Conservation (phyloP, 805 yeast genomes). For the Starmerella bacillaris region DNA sequence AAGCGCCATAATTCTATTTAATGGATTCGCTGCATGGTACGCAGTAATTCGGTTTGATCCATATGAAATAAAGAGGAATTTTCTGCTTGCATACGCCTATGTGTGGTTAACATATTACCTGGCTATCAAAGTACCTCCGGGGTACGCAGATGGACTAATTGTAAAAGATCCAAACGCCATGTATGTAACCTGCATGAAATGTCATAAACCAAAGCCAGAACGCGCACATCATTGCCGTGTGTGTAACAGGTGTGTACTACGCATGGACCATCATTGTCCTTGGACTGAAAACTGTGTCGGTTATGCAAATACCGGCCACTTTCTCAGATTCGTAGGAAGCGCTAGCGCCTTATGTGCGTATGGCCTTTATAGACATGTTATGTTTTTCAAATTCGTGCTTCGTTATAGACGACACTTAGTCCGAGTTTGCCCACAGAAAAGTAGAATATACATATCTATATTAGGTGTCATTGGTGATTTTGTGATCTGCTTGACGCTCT, state of each 20-base stretch:
- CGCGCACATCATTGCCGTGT: constrained; percentile 28
- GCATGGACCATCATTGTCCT: constrained; percentile 59
- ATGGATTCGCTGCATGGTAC: constrained; percentile 10
- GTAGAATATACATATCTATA: constrained; percentile 39
- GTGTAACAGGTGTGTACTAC: constrained; percentile 26
- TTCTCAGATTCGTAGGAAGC: constrained; percentile 51
- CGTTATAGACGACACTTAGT: constrained; percentile 32
- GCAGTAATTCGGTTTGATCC: constrained; percentile 10
- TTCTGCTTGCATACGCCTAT: constrained; percentile 23
- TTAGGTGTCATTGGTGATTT: constrained; percentile 36
- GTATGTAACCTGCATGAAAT: constrained; percentile 14
- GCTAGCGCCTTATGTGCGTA: constrained; percentile 24
- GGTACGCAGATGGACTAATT: constrained; percentile 21
- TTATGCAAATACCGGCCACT: constrained; percentile 56
- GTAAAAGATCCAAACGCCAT: constrained; percentile 14
- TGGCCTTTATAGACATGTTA: constrained; percentile 19
- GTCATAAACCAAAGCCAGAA: constrained; percentile 25
- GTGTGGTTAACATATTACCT: constrained; percentile 57
- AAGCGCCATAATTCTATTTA: constrained; percentile 5
- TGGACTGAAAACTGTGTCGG: constrained; percentile 91
- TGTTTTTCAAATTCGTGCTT: constrained; percentile 17
- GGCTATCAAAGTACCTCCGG: constrained; percentile 55
- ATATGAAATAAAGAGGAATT: not conserved
- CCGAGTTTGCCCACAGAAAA: constrained; percentile 31
- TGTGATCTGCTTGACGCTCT: constrained; percentile 44